A percentile compares a stretch with the other conserved stretches of the same genome.
phyloP scores from a whole-genome alignment of 306 rosid species.

The Lupinus albus region DNA sequence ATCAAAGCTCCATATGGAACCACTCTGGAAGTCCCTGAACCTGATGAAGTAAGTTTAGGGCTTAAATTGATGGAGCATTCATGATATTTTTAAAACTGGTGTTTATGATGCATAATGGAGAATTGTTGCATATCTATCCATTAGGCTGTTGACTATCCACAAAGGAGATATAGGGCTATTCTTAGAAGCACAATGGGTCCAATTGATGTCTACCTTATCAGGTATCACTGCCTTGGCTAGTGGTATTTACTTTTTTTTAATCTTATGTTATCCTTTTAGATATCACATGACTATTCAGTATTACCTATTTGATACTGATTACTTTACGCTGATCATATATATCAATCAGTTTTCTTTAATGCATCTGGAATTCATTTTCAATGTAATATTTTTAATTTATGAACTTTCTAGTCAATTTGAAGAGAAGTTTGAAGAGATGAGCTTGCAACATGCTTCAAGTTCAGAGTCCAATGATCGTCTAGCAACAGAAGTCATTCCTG shows the following conservation, averaged over 20 bases:
- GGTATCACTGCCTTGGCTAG: conserved; percentile 54
- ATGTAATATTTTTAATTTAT: conserved; percentile 30
- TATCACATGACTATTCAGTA: conserved; percentile 31
- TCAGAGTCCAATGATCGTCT: conserved; percentile 74
- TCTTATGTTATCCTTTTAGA: conserved; percentile 12
- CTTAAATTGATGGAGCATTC: conserved; percentile 40
- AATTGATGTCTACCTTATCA: conserved; percentile 95
- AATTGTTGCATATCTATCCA: conserved; percentile 45
- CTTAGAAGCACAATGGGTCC: conserved; percentile 99
- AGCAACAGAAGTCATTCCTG: conserved; percentile 53
- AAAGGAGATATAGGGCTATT: conserved; percentile 87
- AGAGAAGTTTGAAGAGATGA: conserved; percentile 88
- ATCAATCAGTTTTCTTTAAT: conserved; percentile 19
- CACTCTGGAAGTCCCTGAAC: conserved; percentile 98
- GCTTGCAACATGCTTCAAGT: conserved; percentile 78
- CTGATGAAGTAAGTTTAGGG: conserved; percentile 82
- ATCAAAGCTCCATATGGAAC: conserved; percentile 99
- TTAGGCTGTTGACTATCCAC: conserved; percentile 90
- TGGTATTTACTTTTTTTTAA: conserved; percentile 26
- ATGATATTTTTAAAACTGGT: conserved; percentile 32
- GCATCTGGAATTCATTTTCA: conserved; percentile 18
- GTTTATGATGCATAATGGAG: conserved; percentile 44
- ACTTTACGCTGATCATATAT: conserved; percentile 8
- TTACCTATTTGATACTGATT: conserved; percentile 22
- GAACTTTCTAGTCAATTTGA: conserved; percentile 77